Evolutionary conservation across 2,329 filamentous ascomycete species (phyloP).

Genomic region (Arthrobotrys megalospora): DNA sequence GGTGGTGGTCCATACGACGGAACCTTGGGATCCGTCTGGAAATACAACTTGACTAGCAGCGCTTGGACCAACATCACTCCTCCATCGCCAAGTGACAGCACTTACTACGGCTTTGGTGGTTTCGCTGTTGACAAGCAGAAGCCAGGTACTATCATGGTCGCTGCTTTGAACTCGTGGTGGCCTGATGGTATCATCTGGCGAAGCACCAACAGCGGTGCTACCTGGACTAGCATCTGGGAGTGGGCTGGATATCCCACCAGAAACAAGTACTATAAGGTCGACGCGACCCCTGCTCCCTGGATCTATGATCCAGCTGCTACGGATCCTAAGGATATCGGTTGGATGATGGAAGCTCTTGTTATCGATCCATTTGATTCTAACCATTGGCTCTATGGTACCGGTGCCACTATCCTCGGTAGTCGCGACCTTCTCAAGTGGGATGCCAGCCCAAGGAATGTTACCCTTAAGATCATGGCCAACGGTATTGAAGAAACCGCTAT

Average conservation of each 20-base stretch:
- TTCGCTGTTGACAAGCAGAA: constrained; percentile 72
- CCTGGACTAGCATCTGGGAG: constrained; percentile 73
- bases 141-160: constrained; percentile 74
- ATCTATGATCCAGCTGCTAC: constrained; percentile 70
- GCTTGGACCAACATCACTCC: constrained; percentile 75
- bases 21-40: constrained; percentile 71
- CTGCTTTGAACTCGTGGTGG: constrained; percentile 74
- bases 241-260: constrained; percentile 70
- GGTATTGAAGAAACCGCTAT: constrained; percentile 74
- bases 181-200: constrained; percentile 74
- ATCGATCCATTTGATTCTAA: constrained; percentile 75
- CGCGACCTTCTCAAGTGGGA: constrained; percentile 74
- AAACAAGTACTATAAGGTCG: constrained; percentile 70
- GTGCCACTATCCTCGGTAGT: constrained; percentile 72
- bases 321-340: constrained; percentile 72
- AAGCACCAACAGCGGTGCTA: constrained; percentile 72
- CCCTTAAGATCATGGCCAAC: constrained; percentile 71
- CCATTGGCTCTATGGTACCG: constrained; percentile 76
- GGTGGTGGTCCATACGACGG: constrained; percentile 75
- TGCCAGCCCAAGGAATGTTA: constrained; percentile 68
- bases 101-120: constrained; percentile 72
- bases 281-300: constrained; percentile 72
- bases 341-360: constrained; percentile 75
- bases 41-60: constrained; percentile 71
- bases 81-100: constrained; percentile 65